Evolutionary conservation across 495 filamentous ascomycete species (phyloP), one percentile per base, ranked within the genome.

Genomic region (Penicillium egyptiacum): DNA sequence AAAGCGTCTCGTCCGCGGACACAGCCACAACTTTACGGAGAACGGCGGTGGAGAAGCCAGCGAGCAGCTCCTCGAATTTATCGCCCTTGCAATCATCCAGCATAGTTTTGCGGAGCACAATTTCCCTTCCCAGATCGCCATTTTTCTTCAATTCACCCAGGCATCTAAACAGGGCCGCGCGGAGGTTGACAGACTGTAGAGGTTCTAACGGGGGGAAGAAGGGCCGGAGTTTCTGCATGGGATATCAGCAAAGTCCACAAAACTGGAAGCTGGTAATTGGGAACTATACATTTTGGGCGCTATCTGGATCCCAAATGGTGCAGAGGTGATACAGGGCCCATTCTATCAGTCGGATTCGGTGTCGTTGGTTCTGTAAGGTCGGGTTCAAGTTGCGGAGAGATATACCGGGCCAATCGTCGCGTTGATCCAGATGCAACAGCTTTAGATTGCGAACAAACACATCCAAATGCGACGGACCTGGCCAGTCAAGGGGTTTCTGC

Each of bases 81-180:
- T 91, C 89, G 30, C 89, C 90, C 60, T 86, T 89, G 74, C 92
- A 96, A 59, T 96, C 91, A 68, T 96, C 92, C 54, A 96, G 75
- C 89, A 95, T 93, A 0, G 88, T 90, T 73, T 93, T 96, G 41
- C 92, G 84, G 39, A 96, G 73, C 5, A 91, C 83, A 0, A 81
- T 80, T 67, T 95, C 90, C 48, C 87, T 81, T 10, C 89, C 88
- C 19, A 96, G 75, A 1, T 89, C 79, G 10, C 90, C 91, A 80
- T 85, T 89, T 72, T 91, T 95, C 79, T 95, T 96, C 48, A 89
- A 76, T 30, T 91, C 86, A 55, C 88, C 86, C 37, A 96, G 78
- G 45, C 79, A 80, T 59, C 89, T 80, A 59, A 90, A 90, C n/a
- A 96, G 75, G 22, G 91, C 91, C 20, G 89, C 85, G 57, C 92